phyloP scores from a whole-genome alignment of 2,329 filamentous ascomycete species.

The Colletotrichum lentis region DNA sequence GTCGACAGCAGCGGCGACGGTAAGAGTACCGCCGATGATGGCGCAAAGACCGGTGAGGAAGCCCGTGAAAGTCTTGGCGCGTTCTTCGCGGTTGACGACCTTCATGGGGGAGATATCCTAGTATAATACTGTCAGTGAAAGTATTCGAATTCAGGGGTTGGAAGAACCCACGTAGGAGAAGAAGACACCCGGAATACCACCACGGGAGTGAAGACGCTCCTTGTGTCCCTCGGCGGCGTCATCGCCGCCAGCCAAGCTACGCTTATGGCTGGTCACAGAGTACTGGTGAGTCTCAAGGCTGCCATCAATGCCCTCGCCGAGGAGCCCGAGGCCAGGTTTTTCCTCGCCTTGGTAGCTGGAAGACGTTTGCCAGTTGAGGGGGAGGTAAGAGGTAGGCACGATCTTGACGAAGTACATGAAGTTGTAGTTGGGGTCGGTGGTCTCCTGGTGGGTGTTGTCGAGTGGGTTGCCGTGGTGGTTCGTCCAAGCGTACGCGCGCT shows the following conservation, averaged over 20 bases:
- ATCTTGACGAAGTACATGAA: slow-evolving; percentile 99
- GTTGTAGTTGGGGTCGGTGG: slow-evolving; percentile 85
- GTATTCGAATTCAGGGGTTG: neutral
- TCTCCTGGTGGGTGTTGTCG: slow-evolving; percentile 79
- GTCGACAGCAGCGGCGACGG: slow-evolving; percentile 93
- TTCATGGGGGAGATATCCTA: slow-evolving; percentile 99
- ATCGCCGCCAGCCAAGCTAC: slow-evolving; percentile 82
- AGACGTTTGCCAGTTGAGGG: slow-evolving; percentile 83
- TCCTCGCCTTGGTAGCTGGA: slow-evolving; percentile 56
- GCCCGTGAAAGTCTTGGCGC: slow-evolving; percentile 86
- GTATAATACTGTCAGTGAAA: slow-evolving; percentile 39
- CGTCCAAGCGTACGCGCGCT: slow-evolving; percentile 70
- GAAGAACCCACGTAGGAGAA: slow-evolving; percentile 85
- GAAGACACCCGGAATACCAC: slow-evolving; percentile 96
- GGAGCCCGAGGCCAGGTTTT: slow-evolving; percentile 70
- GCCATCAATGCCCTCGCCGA: slow-evolving; percentile 73
- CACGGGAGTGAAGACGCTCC: slow-evolving; percentile 86
- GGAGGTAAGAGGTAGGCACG: slow-evolving; percentile 92
- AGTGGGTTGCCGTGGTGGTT: slow-evolving; percentile 94
- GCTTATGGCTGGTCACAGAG: slow-evolving; percentile 95
- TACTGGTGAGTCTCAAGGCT: slow-evolving; percentile 98
- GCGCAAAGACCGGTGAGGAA: slow-evolving; percentile 96
- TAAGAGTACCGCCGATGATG: slow-evolving; percentile 92
- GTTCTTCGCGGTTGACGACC: slow-evolving; percentile 94
- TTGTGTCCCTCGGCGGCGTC: slow-evolving; percentile 89